Evolutionary conservation across 768 basidiomycete species (phyloP).

Genomic region (Auriculariales sp.): DNA sequence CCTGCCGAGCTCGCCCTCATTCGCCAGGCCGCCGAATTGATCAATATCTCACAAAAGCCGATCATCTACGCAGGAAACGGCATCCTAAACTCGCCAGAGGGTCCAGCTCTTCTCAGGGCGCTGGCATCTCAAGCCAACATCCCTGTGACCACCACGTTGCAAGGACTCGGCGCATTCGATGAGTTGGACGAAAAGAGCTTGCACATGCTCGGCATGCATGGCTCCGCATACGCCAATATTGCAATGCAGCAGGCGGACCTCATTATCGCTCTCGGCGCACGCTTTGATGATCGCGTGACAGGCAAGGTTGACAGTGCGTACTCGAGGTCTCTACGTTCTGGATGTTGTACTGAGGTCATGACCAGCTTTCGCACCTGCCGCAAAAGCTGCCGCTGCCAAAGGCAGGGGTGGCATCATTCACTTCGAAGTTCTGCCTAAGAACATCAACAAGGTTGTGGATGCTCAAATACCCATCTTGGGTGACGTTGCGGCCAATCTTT

Average conservation of each 20-base stretch:
- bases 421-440: slow-evolving; percentile 97
- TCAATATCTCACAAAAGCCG: slow-evolving; percentile 83
- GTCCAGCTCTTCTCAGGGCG: slow-evolving; percentile 67
- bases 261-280: slow-evolving; percentile 89
- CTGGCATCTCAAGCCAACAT: slow-evolving; percentile 80
- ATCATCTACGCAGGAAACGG: slow-evolving; percentile 91
- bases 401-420: slow-evolving; percentile 96
- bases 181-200: slow-evolving; percentile 74
- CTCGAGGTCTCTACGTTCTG: neutral
- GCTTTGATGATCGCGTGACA: slow-evolving; percentile 97
- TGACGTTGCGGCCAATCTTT: slow-evolving; percentile 78
- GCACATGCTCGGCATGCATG: slow-evolving; percentile 99
- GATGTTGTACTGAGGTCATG: neutral
- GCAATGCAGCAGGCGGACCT: slow-evolving; percentile 97
- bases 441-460: slow-evolving; percentile 96
- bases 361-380: slow-evolving; percentile 73
- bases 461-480: slow-evolving; percentile 89
- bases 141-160: slow-evolving; percentile 92
- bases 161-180: slow-evolving; percentile 91
- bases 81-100: slow-evolving; percentile 65
- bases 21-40: slow-evolving; percentile 72
- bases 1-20: slow-evolving; percentile 55
- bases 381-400: slow-evolving; percentile 66
- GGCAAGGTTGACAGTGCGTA: slow-evolving; percentile 54
- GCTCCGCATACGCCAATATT: slow-evolving; percentile 89